These are phyloP conservation scores for Leucocoprinus leucothites DNA, from an alignment of 768 basidiomycete genomes.

Conservation along the genomic window DNA sequence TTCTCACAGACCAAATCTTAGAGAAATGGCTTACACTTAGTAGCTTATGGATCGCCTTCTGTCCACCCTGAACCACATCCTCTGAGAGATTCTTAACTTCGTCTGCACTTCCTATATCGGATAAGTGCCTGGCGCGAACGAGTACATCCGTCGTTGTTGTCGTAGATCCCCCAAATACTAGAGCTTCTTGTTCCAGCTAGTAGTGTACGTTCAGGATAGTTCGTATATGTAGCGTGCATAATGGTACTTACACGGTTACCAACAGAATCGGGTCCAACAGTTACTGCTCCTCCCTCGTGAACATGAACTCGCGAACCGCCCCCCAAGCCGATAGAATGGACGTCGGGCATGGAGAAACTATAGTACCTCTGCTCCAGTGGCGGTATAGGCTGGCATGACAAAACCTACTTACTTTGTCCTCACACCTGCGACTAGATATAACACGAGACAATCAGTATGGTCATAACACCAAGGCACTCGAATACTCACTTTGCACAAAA, in stretches of 20 bases:
- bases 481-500: constrained; percentile 40
- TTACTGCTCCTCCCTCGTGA: constrained; percentile 32
- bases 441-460: not conserved
- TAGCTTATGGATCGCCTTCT: constrained; percentile 18
- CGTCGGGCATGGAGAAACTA: constrained; percentile 55
- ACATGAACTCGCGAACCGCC: constrained; percentile 55
- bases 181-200: constrained; percentile 38
- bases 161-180: constrained; percentile 52
- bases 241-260: constrained; percentile 37
- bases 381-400: too few species aligned
- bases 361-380: not conserved
- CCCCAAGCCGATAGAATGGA: constrained; percentile 57
- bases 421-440: constrained; percentile 45
- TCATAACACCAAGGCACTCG: too few species aligned
- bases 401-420: constrained; percentile 40
- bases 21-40: constrained; percentile 20
- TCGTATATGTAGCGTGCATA: not conserved
- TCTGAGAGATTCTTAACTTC: constrained; percentile 16
- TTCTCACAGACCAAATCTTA: not conserved
- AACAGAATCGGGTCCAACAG: constrained; percentile 64
- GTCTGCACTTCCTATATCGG: constrained; percentile 18
- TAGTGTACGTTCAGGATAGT: constrained; percentile 17
- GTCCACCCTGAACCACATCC: constrained; percentile 15
- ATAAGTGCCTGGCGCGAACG: constrained; percentile 26
- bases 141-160: constrained; percentile 63